Conservation (phyloP, 176 grass and related monocot genomes). For the Oryza brachyantha region DNA sequence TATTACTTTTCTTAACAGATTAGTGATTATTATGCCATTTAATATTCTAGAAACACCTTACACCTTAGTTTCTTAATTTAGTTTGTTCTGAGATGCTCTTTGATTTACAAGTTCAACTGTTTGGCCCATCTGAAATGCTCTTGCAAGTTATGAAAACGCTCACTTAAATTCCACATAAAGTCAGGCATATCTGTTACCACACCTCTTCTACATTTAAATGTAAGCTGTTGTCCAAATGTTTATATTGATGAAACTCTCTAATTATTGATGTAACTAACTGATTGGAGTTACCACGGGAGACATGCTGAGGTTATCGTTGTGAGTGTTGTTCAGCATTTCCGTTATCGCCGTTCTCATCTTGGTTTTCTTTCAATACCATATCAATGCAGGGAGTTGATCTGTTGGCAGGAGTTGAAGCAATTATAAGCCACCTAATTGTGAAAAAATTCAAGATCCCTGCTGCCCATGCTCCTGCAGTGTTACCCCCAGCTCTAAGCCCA, state of each 20-base stretch:
- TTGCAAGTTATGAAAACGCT: background rate
- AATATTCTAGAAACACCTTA: background rate
- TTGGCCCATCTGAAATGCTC: background rate
- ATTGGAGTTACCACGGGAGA: background rate
- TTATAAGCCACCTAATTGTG: conserved; percentile 90
- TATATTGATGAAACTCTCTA: background rate
- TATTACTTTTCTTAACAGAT: background rate
- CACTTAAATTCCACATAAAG: background rate
- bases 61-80: background rate
- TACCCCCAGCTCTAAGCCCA: conserved; percentile 52
- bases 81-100: background rate
- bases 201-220: background rate
- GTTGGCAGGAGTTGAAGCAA: conserved; percentile 82
- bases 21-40: background rate
- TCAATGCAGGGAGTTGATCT: conserved; percentile 80
- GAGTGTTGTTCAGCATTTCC: background rate
- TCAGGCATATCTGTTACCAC: background rate
- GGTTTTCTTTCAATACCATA: background rate
- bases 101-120: background rate
- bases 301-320: background rate
- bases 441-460: conserved; percentile 88
- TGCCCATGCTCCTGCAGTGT: conserved; percentile 83
- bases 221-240: background rate
- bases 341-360: background rate
- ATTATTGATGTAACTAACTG: background rate